These are phyloP conservation scores for Spizellomyces punctatus DNA, from an alignment of 192 early-diverging fungal genomes.

Conservation along the genomic window DNA sequence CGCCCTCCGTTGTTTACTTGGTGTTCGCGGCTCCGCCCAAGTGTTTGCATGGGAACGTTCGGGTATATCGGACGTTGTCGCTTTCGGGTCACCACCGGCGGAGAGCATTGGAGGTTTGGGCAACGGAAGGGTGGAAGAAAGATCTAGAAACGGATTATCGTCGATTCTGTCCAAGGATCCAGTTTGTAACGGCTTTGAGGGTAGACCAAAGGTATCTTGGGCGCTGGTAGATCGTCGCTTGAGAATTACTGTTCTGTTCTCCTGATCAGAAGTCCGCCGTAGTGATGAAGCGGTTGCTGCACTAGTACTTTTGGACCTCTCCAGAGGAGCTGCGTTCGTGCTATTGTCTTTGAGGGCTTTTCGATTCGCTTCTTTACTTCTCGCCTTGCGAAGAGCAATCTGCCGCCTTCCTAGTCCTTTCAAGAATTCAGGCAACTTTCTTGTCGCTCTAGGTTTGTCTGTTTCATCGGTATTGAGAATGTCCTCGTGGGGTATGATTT, in stretches of 20 bases:
- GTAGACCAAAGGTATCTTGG: neutral
- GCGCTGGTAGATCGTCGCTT: too few relatives aligned
- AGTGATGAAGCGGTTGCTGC: neutral
- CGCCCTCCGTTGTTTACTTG: too few relatives aligned
- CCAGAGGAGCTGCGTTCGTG: neutral
- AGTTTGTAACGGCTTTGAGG: neutral
- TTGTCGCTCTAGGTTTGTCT: neutral
- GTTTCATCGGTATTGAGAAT: neutral
- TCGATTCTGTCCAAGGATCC: neutral
- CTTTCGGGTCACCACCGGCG: too few relatives aligned
- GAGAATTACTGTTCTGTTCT: too few relatives aligned
- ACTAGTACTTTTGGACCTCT: neutral
- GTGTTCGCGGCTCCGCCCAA: too few relatives aligned
- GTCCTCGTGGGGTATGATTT: neutral
- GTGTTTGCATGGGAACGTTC: too few relatives aligned
- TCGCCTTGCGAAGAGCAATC: conserved; percentile 8
- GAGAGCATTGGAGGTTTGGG: too few relatives aligned
- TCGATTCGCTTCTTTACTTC: neutral
- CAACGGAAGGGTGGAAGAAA: neutral
- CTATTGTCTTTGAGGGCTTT: neutral
- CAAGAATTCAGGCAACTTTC: conserved; percentile 10
- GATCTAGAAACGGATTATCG: conserved; percentile 13
- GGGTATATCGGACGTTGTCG: too few relatives aligned
- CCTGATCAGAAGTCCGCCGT: too few relatives aligned
- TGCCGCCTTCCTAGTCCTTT: conserved; percentile 15